Evolutionary conservation across 2,329 filamentous ascomycete species (phyloP), one percentile per base, ranked within the genome.

Genomic region (Aschersonia sp.): DNA sequence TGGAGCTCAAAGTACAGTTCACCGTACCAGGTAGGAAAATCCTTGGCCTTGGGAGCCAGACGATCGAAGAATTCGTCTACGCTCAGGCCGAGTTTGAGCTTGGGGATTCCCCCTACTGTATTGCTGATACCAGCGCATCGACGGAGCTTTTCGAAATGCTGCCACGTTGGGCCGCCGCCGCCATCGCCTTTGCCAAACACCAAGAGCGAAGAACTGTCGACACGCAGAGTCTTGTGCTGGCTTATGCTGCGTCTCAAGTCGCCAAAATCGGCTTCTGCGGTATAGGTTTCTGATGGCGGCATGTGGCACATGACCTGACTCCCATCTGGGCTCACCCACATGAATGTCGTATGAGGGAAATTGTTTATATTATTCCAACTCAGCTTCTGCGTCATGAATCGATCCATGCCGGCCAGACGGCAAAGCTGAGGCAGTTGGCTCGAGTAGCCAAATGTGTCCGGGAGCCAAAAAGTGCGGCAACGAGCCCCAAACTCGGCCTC

Each of bases 331-430:
- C 88, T 80, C 32, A 98, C 89, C 92, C 92, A 98, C 65, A 95
- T 95, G 73, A 98, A 98, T 0, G 92, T 97, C 5, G 92, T 97
- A 61, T 97, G 92, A 0, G 92, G 92, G 68, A 97, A 98, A 60
- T 85, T 94, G 69, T 97, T 97, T 74, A 97, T 97, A 63, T 97
- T 97, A 71, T 97, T 97, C 92, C 92, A 98, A 71, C 90, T 97
- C 50, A 98, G 73, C 69, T 98, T 98, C 65, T 98, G 92, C 0
- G 92, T 98, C 59, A 98, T 84, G 71, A 98, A 98, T 35, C 90
- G 80, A 49, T 79, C 85, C 92, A 98, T 97, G 22, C 88, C 90
- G n/a, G 92, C 85, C 31, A 95, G 71, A 4, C 90, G 84, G 61
- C 88, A 97, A 41, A 98, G 72, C 60, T 98, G 92, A 10, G 92